phyloP scores from a whole-genome alignment of 768 basidiomycete genomes.

The Dictyophora rubrovolvata region DNA sequence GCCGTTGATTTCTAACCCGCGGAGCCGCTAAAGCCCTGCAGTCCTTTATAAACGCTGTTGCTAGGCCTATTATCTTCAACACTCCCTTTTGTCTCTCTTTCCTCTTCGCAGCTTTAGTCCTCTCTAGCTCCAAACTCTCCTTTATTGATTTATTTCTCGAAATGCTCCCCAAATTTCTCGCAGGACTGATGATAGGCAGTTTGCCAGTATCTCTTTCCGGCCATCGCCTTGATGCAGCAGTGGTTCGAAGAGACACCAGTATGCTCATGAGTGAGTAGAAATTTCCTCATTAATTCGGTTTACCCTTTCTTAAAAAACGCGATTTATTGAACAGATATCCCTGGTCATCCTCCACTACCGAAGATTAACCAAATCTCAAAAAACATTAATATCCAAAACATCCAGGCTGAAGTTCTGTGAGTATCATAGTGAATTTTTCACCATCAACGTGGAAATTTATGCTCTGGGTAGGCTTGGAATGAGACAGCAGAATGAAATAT shows the following conservation, averaged over 20 bases:
- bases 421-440: neutral
- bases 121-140: too few relatives aligned
- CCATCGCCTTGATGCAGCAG: too few relatives aligned
- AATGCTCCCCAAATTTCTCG: too few relatives aligned
- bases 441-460: neutral
- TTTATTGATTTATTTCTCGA: too few relatives aligned
- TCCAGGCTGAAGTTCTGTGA: neutral
- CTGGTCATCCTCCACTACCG: neutral
- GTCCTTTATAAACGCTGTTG: too few relatives aligned
- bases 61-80: too few relatives aligned
- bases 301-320: neutral
- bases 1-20: too few relatives aligned
- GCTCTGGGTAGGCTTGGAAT: constrained; percentile 18
- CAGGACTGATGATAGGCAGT: too few relatives aligned
- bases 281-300: neutral
- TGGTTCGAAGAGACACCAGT: neutral
- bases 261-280: neutral
- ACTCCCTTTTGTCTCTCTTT: too few relatives aligned
- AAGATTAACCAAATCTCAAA: neutral
- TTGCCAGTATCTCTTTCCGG: too few relatives aligned
- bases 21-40: too few relatives aligned
- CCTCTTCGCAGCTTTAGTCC: too few relatives aligned
- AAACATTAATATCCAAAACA: neutral
- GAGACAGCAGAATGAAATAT: constrained; percentile 15
- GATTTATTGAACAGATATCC: neutral